These are phyloP conservation scores for Termitomyces eurrhizus DNA, from an alignment of 768 basidiomycete genomes.

Conservation along the genomic window DNA sequence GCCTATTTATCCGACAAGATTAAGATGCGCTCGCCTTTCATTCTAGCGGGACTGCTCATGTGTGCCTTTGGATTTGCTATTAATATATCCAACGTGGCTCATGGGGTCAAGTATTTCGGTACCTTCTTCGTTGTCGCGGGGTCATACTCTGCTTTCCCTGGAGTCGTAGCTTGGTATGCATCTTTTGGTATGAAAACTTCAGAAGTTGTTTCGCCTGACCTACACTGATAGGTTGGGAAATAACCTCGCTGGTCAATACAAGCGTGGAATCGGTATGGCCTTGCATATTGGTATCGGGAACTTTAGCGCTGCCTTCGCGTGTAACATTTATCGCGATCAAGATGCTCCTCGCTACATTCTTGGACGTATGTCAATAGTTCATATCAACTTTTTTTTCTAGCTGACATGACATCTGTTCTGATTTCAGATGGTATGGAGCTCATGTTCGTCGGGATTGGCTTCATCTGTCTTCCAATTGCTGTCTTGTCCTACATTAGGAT, in stretches of 20 bases:
- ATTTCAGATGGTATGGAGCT: conserved; percentile 56
- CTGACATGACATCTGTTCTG: too few species aligned
- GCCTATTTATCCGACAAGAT: conserved; percentile 58
- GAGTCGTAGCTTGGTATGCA: conserved; percentile 56
- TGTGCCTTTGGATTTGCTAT: conserved; percentile 58
- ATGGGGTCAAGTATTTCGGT: conserved; percentile 66
- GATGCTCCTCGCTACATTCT: conserved; percentile 59
- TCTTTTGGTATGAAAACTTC: neutral
- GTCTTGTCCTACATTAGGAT: conserved; percentile 50
- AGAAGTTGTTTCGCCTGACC: neutral
- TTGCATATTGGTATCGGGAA: conserved; percentile 68
- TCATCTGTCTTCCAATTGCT: conserved; percentile 46
- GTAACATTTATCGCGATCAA: conserved; percentile 55
- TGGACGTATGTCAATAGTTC: conserved; percentile 47
- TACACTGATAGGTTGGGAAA: conserved; percentile 49
- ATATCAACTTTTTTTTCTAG: neutral
- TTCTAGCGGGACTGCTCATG: conserved; percentile 46
- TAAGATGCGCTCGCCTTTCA: conserved; percentile 53
- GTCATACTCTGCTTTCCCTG: conserved; percentile 58
- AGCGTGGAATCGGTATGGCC: conserved; percentile 66
- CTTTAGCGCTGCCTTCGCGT: conserved; percentile 59
- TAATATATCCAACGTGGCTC: conserved; percentile 50
- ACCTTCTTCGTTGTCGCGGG: conserved; percentile 67
- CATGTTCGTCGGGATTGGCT: conserved; percentile 66
- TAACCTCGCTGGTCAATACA: conserved; percentile 66